A percentile compares a stretch with the other conserved stretches of the same genome.
Evolutionary conservation across 208 protist genomes (phyloP).

Genomic region (Wallacemonas collosoma): DNA sequence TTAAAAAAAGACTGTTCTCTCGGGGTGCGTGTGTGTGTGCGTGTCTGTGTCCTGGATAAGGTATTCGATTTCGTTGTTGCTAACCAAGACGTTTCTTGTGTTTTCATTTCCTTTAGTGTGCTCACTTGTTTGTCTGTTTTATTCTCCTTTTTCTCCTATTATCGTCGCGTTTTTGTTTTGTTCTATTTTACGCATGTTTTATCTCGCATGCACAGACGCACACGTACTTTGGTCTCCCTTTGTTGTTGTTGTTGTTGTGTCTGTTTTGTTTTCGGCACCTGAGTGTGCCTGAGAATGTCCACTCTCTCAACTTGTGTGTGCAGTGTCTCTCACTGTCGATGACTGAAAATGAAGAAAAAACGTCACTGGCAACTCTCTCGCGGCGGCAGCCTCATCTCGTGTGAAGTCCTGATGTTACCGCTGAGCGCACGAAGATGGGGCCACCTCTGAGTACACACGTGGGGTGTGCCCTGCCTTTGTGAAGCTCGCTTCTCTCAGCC

Average conservation of each 20-base stretch:
- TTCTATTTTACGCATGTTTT: neutral
- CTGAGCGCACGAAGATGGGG: too few relatives aligned
- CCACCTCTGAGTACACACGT: too few relatives aligned
- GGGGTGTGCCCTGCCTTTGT: too few relatives aligned
- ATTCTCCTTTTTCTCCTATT: slow-evolving; percentile 15
- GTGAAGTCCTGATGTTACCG: too few relatives aligned
- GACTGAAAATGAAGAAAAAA: too few relatives aligned
- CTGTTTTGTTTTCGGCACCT: slow-evolving; percentile 15
- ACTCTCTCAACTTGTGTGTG: too few relatives aligned
- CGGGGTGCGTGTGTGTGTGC: slow-evolving; percentile 1
- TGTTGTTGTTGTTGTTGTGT: slow-evolving; percentile 23
- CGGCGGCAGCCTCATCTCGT: too few relatives aligned
- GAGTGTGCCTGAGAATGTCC: neutral
- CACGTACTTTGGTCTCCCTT: neutral
- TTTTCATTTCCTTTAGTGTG: slow-evolving; percentile 1
- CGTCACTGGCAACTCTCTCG: too few relatives aligned
- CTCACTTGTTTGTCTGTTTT: slow-evolving; percentile 5
- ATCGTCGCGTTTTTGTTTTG: slow-evolving; percentile 9
- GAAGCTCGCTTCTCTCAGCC: too few relatives aligned
- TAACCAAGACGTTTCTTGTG: neutral
- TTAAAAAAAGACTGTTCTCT: slow-evolving; percentile 15
- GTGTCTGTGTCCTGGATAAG: neutral
- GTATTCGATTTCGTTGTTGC: too few relatives aligned
- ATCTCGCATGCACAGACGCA: too few relatives aligned
- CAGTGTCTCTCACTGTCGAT: too few relatives aligned